A percentile compares a stretch with the other conserved stretches of the same genome.
Evolutionary conservation across 345 rosid genomes (phyloP).

Genomic region (Populus deltoides): DNA sequence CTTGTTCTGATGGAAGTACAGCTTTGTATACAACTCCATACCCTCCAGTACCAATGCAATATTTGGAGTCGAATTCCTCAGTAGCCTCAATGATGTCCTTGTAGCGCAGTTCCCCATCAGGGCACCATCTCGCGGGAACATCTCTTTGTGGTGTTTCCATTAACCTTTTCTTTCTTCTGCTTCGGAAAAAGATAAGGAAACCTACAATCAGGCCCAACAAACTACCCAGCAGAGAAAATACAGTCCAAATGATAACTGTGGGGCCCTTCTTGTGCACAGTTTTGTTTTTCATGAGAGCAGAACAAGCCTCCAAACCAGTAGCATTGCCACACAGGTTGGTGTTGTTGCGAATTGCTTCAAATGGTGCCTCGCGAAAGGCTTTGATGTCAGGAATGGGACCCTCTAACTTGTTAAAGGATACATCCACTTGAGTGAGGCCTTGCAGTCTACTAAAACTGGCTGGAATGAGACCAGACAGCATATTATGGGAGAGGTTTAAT

Average conservation of each 20-base stretch:
- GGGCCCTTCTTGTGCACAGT: neutral
- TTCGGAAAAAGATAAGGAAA: neutral
- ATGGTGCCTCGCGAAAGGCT: conserved; percentile 21
- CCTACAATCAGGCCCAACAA: neutral
- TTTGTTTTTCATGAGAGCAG: neutral
- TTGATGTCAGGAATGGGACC: conserved; percentile 8
- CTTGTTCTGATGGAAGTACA: neutral
- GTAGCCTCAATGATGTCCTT: conserved; percentile 4
- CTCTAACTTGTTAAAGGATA: conserved; percentile 14
- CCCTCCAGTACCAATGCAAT: conserved; percentile 7
- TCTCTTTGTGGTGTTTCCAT: neutral
- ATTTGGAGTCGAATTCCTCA: conserved; percentile 5
- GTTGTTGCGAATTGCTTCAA: conserved; percentile 12
- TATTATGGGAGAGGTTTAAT: conserved; percentile 3
- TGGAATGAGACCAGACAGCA: conserved; percentile 8
- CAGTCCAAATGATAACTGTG: neutral
- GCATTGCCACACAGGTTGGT: conserved; percentile 16
- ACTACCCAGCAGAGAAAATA: neutral
- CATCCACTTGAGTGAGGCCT: conserved; percentile 10
- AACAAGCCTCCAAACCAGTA: conserved; percentile 8
- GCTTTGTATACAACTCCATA: conserved; percentile 11
- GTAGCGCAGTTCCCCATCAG: neutral
- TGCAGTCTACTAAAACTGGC: neutral
- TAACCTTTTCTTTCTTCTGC: neutral
- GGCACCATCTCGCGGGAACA: neutral